Percentiles rank a stretch among this genome's conserved stretches.
These are phyloP conservation scores for Litchi chinensis DNA, from an alignment of 345 rosid species.

Conservation along the genomic window DNA sequence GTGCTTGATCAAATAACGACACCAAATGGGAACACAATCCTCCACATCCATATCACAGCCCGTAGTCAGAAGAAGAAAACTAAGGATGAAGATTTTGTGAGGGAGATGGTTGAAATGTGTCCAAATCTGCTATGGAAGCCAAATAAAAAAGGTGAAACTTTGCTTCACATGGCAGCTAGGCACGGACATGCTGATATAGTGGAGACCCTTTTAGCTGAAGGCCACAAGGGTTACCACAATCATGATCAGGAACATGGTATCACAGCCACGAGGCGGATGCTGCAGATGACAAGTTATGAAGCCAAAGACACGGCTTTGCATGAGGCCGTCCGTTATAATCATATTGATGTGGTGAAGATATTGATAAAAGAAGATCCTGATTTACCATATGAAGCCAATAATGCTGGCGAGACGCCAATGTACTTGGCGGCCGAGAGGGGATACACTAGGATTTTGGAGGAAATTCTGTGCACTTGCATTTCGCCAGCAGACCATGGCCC, in stretches of 20 bases:
- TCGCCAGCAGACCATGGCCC: slow-evolving; percentile 26
- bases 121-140: background rate
- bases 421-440: slow-evolving; percentile 32
- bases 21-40: slow-evolving; percentile 4
- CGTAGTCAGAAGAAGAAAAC: too few relatives aligned
- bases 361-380: slow-evolving; percentile 8
- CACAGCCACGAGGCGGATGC: slow-evolving; percentile 2
- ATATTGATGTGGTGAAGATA: slow-evolving; percentile 19
- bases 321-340: slow-evolving; percentile 24
- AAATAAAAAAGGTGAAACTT: slow-evolving; percentile 1
- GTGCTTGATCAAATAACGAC: background rate
- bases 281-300: slow-evolving; percentile 16
- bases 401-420: slow-evolving; percentile 22
- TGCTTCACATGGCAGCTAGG: slow-evolving; percentile 12
- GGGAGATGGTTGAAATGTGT: background rate
- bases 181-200: slow-evolving; percentile 11
- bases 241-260: slow-evolving; percentile 13
- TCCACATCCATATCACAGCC: slow-evolving; percentile 7
- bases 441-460: background rate
- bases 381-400: background rate
- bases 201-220: background rate
- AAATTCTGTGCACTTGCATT: background rate
- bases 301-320: slow-evolving; percentile 16
- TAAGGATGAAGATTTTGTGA: background rate
- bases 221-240: background rate